Evolutionary conservation across 257 asterid species (phyloP).

Genomic region (Anisodus acutangulus): DNA sequence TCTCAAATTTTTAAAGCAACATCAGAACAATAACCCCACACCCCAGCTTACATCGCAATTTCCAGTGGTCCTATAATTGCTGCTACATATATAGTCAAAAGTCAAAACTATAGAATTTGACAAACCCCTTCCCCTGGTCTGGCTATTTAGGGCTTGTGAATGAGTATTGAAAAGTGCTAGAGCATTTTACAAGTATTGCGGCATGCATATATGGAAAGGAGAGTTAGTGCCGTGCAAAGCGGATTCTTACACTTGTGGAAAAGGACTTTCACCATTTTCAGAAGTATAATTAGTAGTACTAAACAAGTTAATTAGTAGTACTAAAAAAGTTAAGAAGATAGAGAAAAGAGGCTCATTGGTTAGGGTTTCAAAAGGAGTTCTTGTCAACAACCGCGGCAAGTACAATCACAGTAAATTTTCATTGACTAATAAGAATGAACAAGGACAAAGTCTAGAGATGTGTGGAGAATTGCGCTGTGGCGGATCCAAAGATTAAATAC

Average conservation of each 20-base stretch:
- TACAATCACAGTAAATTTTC: conserved; percentile 24
- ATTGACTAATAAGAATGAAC: not conserved
- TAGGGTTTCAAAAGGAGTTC: not conserved
- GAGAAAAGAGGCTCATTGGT: not conserved
- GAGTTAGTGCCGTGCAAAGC: not conserved
- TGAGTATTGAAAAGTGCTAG: not conserved
- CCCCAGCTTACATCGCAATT: not conserved
- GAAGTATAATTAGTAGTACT: not conserved
- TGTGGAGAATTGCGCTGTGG: not conserved
- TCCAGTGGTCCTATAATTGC: conserved; percentile 53
- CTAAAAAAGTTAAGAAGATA: not conserved
- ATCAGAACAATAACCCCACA: conserved; percentile 29
- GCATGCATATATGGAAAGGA: conserved; percentile 57
- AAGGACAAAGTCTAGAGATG: not conserved
- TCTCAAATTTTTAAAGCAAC: conserved; percentile 45
- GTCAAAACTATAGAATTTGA: conserved; percentile 27
- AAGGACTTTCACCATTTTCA: conserved; percentile 29
- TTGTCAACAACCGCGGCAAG: conserved; percentile 24
- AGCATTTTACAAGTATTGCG: conserved; percentile 37
- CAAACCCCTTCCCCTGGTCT: not conserved
- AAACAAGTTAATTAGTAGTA: too few relatives aligned
- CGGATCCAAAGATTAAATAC: not conserved
- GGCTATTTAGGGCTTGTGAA: not conserved
- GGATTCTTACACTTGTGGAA: conserved; percentile 35
- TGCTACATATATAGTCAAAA: conserved; percentile 20